phyloP scores from a whole-genome alignment of 768 basidiomycete species.

The Pleurotus tuoliensis region DNA sequence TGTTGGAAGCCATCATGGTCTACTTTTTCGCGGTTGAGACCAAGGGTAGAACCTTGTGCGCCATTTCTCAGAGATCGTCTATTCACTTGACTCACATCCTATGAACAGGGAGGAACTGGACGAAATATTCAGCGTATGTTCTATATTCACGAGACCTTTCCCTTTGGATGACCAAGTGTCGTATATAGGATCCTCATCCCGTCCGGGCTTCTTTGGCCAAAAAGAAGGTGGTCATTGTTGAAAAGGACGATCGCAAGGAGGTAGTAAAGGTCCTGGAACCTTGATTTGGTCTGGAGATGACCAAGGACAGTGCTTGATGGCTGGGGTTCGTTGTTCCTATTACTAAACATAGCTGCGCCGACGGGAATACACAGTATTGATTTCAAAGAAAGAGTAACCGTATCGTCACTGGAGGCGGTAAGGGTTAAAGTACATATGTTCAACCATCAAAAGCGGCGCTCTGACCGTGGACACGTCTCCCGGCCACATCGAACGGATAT shows the following conservation, averaged over 20 bases:
- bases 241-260: constrained; percentile 23
- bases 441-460: too few relatives aligned
- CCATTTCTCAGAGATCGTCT: neutral
- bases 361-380: too few relatives aligned
- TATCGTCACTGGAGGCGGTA: too few relatives aligned
- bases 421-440: too few relatives aligned
- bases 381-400: too few relatives aligned
- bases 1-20: constrained; percentile 33
- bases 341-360: too few relatives aligned
- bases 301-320: too few relatives aligned
- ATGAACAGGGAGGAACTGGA: constrained; percentile 36
- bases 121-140: constrained; percentile 34
- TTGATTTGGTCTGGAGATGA: neutral
- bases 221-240: constrained; percentile 34
- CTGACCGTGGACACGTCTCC: too few relatives aligned
- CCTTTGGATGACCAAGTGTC: neutral
- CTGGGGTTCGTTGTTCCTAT: too few relatives aligned
- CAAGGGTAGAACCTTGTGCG: constrained; percentile 38
- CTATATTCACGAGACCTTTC: neutral
- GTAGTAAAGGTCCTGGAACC: constrained; percentile 11
- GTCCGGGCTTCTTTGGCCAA: constrained; percentile 37
- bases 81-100: neutral
- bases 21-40: constrained; percentile 40
- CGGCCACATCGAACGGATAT: too few relatives aligned
- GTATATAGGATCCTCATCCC: constrained; percentile 30